A percentile compares a stretch with the other conserved stretches of the same genome.
phyloP scores from a whole-genome alignment of 2,329 filamentous ascomycete species.

The Magnaporthiopsis rhizophila region DNA sequence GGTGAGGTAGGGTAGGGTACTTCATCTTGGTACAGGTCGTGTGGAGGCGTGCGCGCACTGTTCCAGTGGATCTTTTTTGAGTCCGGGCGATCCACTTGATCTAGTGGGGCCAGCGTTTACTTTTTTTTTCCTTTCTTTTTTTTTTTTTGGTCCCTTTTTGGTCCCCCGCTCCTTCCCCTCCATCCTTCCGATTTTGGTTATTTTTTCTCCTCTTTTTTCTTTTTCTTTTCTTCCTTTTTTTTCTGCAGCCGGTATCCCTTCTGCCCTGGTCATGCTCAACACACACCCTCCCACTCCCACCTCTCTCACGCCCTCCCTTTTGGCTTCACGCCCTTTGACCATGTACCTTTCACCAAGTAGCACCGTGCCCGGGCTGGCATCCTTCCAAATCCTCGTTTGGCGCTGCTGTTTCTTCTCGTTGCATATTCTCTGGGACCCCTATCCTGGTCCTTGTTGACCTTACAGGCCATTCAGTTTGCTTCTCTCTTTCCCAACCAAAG shows the following conservation, averaged over 20 bases:
- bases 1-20: no score
- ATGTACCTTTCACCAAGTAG: background rate
- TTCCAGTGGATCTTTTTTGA: no score
- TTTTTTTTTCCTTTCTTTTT: background rate
- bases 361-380: background rate
- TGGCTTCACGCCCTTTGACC: background rate
- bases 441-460: conserved; percentile 20
- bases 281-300: background rate
- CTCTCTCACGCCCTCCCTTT: conserved; percentile 1
- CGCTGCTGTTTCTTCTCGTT: background rate
- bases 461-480: no score
- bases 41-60: no score
- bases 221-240: background rate
- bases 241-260: background rate
- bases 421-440: conserved; percentile 20
- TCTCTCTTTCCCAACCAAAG: no score
- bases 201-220: no score
- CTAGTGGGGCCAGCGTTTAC: no score
- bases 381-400: conserved; percentile 1
- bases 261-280: no score
- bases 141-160: background rate
- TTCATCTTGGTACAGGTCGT: background rate
- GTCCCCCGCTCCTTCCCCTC: no score
- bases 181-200: no score
- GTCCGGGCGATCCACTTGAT: no score